Evolutionary conservation across 495 filamentous ascomycete genomes (phyloP), one percentile per base, ranked within the genome.

Genomic region (Neurospora sp.): DNA sequence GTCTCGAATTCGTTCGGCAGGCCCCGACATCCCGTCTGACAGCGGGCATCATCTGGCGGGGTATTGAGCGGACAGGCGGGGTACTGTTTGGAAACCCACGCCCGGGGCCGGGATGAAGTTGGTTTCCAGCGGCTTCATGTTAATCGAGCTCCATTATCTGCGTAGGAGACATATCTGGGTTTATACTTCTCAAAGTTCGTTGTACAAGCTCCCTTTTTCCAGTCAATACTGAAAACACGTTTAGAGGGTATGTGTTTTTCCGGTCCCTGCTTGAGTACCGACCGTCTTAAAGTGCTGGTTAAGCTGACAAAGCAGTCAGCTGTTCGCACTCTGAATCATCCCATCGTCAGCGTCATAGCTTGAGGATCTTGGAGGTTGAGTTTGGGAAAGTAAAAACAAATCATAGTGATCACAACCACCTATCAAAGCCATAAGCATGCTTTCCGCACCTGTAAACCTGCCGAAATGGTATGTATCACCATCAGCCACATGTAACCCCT

Each of bases 381-480:
- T 22, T 27, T 20, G 27, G 37, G 37, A 22, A 40, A 38, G 20
- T 40, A 3, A 1, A 27, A 12, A 39, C 9, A 4, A 3, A 35
- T 22, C 16, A 38, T 9, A 61, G 40, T 71, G 70, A 71, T 16
- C 53, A 35, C 27, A 41, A 65, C 17, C 44, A n/a, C 4, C 31
- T 17, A 45, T 39, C 71, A 79, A 74, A 20, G 41, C 8, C 14
- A 8, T 8, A 31, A 65, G 35, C 12, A 87, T 85, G 82, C 82
- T 89, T 40, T 79, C 83, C 20, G 76, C 78, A 53, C 90, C 90
- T 20, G 77, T 96, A 68, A 96, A 97, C 77, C 85, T 97, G 65
- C 93, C 93, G 4, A 95, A 93, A 87, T 97, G 93, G 93, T 94
- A 86, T 48, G 79, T 72, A 69, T 65, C 53, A 31, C 27, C 53